These are phyloP conservation scores for Allium cepa DNA, from an alignment of 106 monocot species.

Conservation along the genomic window DNA sequence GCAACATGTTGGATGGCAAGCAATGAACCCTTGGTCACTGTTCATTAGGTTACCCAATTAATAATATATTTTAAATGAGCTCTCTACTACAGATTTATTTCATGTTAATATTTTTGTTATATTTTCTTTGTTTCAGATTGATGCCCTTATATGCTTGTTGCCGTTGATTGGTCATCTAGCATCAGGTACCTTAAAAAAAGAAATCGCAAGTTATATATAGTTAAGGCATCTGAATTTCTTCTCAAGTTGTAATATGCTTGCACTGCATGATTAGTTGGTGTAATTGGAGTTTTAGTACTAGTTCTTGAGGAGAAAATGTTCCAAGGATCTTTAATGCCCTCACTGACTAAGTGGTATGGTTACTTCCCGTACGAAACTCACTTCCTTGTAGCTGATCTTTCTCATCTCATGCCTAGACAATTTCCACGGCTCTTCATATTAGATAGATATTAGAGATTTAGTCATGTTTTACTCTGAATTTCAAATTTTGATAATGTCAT, in stretches of 20 bases:
- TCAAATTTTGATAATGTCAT: background rate
- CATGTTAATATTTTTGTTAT: background rate
- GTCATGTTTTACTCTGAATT: background rate
- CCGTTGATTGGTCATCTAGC: conserved; percentile 80
- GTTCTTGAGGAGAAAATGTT: conserved; percentile 94
- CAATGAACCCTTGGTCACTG: too few species aligned
- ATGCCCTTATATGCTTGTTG: conserved; percentile 66
- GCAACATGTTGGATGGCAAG: too few species aligned
- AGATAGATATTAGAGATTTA: too few species aligned
- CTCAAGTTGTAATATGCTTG: conserved; percentile 14
- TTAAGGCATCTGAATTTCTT: too few species aligned
- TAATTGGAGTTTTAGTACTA: conserved; percentile 86
- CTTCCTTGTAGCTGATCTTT: too few species aligned
- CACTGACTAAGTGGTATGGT: conserved; percentile 81
- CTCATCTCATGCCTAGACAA: too few species aligned
- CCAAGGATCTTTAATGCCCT: conserved; percentile 80
- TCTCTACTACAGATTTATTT: too few species aligned
- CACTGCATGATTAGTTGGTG: conserved; percentile 61
- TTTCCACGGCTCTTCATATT: too few species aligned
- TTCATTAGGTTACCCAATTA: too few species aligned
- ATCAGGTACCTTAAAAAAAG: conserved; percentile 37
- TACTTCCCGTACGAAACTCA: too few species aligned
- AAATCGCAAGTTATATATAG: too few species aligned
- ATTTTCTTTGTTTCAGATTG: conserved; percentile 38
- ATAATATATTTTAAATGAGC: too few species aligned